A percentile compares a stretch with the other conserved stretches of the same genome.
Conservation (phyloP, 257 asterid genomes). For the Fraxinus cuspidata region DNA sequence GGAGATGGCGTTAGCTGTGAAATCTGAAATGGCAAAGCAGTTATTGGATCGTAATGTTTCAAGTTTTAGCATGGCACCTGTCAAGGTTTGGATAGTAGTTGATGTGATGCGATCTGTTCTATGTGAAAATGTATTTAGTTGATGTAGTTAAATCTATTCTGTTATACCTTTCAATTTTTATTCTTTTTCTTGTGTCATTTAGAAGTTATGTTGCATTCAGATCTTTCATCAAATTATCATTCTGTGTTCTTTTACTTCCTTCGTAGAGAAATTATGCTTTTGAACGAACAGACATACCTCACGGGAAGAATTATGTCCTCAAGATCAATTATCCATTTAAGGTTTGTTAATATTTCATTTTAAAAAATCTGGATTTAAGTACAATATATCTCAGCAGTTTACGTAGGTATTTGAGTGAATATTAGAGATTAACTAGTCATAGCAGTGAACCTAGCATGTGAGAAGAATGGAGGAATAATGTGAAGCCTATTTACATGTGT, state of each 20-base stretch:
- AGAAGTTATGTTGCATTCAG: background rate
- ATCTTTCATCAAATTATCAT: background rate
- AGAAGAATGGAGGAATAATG: constrained; percentile 22
- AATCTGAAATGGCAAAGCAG: constrained; percentile 63
- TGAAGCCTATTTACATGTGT: constrained; percentile 28
- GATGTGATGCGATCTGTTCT: constrained; percentile 24
- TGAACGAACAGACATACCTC: constrained; percentile 85
- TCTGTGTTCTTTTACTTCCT: constrained; percentile 20
- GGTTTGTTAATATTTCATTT: constrained; percentile 41
- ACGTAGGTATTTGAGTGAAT: constrained; percentile 5
- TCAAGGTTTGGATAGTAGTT: constrained; percentile 62
- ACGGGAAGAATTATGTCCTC: constrained; percentile 78
- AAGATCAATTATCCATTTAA: constrained; percentile 86
- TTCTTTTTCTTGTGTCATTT: constrained; percentile 7
- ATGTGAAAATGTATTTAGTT: constrained; percentile 7
- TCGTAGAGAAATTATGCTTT: constrained; percentile 90
- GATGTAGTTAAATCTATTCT: constrained; percentile 12
- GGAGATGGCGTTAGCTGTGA: constrained; percentile 84
- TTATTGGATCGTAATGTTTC: constrained; percentile 64
- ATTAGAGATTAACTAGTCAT: constrained; percentile 22
- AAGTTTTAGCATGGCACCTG: constrained; percentile 79
- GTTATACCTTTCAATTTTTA: background rate
- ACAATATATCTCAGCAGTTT: constrained; percentile 12
- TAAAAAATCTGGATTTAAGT: background rate
- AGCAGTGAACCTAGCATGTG: constrained; percentile 15